These are phyloP conservation scores for Fusarium phyllophilum DNA, from an alignment of 2,329 filamentous ascomycete genomes.

Conservation along the genomic window DNA sequence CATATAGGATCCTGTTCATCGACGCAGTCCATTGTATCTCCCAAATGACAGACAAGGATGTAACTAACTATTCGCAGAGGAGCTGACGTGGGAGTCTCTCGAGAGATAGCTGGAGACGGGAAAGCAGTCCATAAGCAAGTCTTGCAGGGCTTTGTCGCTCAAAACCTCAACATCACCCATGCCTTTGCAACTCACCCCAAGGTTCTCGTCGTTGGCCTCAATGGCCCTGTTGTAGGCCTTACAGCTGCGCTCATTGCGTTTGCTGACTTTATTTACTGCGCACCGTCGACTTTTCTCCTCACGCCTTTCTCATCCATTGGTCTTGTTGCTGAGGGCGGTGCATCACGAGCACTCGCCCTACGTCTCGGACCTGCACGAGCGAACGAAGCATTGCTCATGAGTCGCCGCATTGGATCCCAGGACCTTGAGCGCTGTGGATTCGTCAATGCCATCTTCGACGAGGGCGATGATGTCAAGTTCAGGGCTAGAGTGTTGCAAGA, in stretches of 20 bases:
- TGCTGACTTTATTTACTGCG: constrained; percentile 92
- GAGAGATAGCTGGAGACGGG: constrained; percentile 52
- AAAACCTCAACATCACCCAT: constrained; percentile 90
- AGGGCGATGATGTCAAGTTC: constrained; percentile 76
- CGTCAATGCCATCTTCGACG: constrained; percentile 82
- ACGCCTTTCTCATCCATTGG: constrained; percentile 93
- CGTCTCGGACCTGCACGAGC: constrained; percentile 83
- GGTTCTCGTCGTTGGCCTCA: constrained; percentile 89
- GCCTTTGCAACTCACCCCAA: constrained; percentile 95
- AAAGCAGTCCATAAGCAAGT: constrained; percentile 61
- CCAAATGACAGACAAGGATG: neutral
- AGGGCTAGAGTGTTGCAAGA: constrained; percentile 76
- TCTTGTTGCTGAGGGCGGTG: constrained; percentile 88
- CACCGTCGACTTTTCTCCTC: constrained; percentile 83
- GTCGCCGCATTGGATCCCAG: constrained; percentile 75
- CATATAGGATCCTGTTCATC: neutral
- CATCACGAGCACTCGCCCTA: constrained; percentile 80
- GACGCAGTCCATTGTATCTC: neutral
- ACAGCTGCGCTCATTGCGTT: constrained; percentile 84
- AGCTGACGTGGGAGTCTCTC: constrained; percentile 75
- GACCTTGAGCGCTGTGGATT: constrained; percentile 83
- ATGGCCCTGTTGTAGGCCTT: constrained; percentile 90
- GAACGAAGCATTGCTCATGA: constrained; percentile 94
- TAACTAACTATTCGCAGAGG: constrained; percentile 64
- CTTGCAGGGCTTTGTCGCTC: constrained; percentile 78